A percentile compares a stretch with the other conserved stretches of the same genome.
These are phyloP conservation scores for Gossypium turneri DNA, from an alignment of 345 rosid genomes.

Conservation along the genomic window DNA sequence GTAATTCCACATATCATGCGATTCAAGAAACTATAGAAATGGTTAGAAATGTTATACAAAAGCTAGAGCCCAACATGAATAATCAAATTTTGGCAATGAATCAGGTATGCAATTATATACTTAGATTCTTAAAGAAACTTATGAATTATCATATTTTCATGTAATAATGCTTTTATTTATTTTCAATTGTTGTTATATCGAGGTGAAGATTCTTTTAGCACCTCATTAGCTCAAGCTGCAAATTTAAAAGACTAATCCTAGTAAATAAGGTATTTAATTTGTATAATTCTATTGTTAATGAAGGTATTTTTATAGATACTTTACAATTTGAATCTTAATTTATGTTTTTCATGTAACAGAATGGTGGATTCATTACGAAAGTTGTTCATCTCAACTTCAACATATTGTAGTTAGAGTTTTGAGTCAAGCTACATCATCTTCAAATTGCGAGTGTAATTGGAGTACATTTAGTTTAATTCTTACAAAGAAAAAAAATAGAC, in stretches of 20 bases:
- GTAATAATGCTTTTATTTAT: not conserved
- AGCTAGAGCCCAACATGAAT: not conserved
- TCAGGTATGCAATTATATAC: not conserved
- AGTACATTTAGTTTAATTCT: not conserved
- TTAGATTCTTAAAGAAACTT: not conserved
- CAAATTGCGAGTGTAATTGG: not conserved
- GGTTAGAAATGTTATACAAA: not conserved
- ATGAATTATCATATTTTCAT: not conserved
- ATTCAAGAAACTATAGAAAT: not conserved
- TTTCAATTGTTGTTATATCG: not conserved
- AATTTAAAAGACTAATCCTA: not conserved
- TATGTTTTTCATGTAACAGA: not conserved
- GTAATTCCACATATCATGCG: not conserved
- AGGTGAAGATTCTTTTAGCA: not conserved
- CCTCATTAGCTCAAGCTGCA: not conserved
- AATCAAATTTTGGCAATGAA: not conserved
- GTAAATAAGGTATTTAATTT: not conserved
- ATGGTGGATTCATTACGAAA: not conserved
- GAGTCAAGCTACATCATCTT: not conserved
- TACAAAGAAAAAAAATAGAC: not conserved
- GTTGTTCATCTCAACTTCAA: not conserved
- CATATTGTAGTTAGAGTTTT: no score
- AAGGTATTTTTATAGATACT: not conserved
- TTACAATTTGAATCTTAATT: not conserved
- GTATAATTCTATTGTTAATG: no score